These are phyloP conservation scores for Neurospora sp. DNA, from an alignment of 495 filamentous ascomycete species.

Conservation along the genomic window DNA sequence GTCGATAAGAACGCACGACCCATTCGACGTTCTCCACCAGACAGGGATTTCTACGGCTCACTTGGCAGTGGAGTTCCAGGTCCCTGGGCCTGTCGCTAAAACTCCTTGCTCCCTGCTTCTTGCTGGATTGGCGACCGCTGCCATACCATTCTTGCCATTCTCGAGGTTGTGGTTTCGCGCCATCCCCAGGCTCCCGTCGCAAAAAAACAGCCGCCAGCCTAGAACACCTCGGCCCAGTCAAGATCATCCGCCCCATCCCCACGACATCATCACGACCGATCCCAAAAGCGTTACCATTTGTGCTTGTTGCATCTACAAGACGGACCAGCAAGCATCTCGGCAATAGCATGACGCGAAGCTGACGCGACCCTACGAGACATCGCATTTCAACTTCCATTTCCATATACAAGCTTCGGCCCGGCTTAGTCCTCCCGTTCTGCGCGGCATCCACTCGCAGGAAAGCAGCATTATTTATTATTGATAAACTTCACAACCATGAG, in stretches of 20 bases:
- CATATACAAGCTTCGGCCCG: not conserved
- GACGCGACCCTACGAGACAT: not conserved
- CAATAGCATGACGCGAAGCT: conserved; percentile 3
- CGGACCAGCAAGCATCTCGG: not conserved
- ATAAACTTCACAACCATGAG: conserved; percentile 10
- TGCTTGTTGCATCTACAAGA: not conserved
- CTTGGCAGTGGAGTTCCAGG: not conserved
- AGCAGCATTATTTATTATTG: not conserved
- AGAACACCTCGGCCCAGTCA: not conserved
- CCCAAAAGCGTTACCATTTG: not conserved
- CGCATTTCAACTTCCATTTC: conserved; percentile 1
- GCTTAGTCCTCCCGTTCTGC: not conserved
- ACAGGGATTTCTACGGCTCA: not conserved
- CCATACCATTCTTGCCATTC: not conserved
- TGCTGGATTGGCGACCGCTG: not conserved
- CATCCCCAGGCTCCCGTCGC: not conserved
- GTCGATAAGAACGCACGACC: not conserved
- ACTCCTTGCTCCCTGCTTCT: not conserved
- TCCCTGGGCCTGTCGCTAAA: not conserved
- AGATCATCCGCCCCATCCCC: not conserved
- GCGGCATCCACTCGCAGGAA: not conserved
- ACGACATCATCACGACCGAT: not conserved
- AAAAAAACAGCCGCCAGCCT: not conserved
- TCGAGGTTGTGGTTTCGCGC: not conserved
- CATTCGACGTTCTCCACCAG: not conserved